Conservation (phyloP, 148 eudicot species). For the Silene latifolia region DNA sequence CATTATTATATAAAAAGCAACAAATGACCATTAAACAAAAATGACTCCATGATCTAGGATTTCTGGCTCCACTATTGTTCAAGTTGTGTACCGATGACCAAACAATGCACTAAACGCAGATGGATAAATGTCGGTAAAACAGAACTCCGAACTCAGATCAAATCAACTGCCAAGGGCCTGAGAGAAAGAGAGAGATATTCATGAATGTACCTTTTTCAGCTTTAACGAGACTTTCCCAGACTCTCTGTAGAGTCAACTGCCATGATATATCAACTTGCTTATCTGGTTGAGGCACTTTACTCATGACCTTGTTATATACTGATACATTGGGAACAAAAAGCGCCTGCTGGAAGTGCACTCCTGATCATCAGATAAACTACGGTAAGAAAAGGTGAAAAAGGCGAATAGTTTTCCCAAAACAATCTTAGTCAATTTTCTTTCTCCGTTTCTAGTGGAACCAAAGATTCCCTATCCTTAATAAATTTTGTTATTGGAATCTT, state of each 20-base stretch:
- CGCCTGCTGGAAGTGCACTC: constrained; percentile 81
- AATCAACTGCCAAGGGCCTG: background rate
- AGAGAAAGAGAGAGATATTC: background rate
- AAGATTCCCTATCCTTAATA: background rate
- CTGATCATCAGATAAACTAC: constrained; percentile 37
- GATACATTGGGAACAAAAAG: constrained; percentile 91
- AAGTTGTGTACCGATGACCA: background rate
- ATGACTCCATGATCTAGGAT: background rate
- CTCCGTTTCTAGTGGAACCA: background rate
- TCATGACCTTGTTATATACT: constrained; percentile 68
- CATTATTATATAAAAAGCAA: background rate
- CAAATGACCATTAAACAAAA: background rate
- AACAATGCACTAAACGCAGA: background rate
- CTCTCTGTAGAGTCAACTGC: constrained; percentile 77
- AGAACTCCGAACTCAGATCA: background rate
- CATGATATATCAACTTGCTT: constrained; percentile 77
- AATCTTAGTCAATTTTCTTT: background rate
- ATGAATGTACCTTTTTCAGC: constrained; percentile 52
- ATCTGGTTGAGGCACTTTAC: constrained; percentile 48
- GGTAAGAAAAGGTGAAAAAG: background rate
- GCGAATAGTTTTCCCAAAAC: background rate
- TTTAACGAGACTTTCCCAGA: constrained; percentile 71
- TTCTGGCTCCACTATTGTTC: background rate
- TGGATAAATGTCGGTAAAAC: background rate
- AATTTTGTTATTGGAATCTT: background rate